phyloP scores from a whole-genome alignment of 169 alveolate species.

The Neospora caninum region DNA sequence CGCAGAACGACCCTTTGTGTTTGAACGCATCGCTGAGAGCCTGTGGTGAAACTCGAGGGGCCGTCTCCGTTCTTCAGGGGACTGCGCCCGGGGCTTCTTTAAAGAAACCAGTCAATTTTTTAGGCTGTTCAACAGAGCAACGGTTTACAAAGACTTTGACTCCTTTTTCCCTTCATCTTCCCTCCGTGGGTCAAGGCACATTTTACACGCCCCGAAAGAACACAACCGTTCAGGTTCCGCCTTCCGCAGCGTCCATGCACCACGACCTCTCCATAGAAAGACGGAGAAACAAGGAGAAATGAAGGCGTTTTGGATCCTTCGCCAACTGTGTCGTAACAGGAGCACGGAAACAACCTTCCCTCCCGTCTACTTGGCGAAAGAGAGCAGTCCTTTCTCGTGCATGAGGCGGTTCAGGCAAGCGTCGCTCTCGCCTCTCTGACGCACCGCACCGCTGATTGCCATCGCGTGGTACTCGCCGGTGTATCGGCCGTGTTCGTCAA shows the following conservation, averaged over 20 bases:
- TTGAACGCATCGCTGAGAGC: too few species aligned
- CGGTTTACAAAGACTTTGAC: not conserved
- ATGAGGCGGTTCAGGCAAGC: constrained; percentile 90
- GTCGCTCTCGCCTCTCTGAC: constrained; percentile 91
- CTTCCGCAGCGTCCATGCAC: too few species aligned
- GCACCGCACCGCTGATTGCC: constrained; percentile 88
- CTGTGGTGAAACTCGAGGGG: too few species aligned
- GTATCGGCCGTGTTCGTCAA: constrained; percentile 83
- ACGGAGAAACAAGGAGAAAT: too few species aligned
- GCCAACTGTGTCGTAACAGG: too few species aligned
- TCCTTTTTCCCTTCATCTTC: not conserved
- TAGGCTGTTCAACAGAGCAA: not conserved
- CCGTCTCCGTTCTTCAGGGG: too few species aligned
- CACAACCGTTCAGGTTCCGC: not conserved
- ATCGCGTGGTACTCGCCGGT: constrained; percentile 84
- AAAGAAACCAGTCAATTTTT: too few species aligned
- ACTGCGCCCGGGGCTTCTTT: too few species aligned
- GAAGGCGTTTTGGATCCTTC: too few species aligned
- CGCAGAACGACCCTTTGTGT: too few species aligned
- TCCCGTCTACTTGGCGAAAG: constrained; percentile 78
- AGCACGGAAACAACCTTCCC: not conserved
- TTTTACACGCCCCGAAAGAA: not conserved
- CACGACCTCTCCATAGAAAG: too few species aligned
- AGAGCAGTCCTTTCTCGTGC: constrained; percentile 81
- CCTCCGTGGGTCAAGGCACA: not conserved